These are phyloP conservation scores for Coemansia sp. DNA, from an alignment of 192 early-diverging fungal genomes.

Conservation along the genomic window DNA sequence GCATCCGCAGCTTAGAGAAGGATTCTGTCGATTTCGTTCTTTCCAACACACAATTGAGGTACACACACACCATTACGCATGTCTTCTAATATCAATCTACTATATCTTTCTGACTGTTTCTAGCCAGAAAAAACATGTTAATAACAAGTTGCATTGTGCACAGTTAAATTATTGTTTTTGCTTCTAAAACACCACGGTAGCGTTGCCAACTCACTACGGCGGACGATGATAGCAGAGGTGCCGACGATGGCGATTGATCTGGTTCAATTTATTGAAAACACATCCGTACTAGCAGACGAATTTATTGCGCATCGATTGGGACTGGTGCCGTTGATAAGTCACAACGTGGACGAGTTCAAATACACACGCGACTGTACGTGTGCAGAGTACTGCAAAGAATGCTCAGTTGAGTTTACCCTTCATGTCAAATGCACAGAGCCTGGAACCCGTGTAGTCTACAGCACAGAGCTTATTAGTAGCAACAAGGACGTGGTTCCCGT, in stretches of 20 bases:
- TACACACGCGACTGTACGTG: conserved; percentile 80
- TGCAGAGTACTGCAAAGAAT: conserved; percentile 79
- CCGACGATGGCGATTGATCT: conserved; percentile 98
- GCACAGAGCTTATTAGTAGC: conserved; percentile 73
- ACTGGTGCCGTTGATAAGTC: conserved; percentile 85
- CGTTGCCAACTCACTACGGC: conserved; percentile 88
- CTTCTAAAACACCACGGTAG: conserved; percentile 4
- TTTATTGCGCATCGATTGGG: conserved; percentile 94
- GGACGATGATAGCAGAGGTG: conserved; percentile 97
- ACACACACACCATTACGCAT: background rate
- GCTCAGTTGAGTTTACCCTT: conserved; percentile 86
- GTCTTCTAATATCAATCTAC: background rate
- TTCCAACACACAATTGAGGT: conserved; percentile 71
- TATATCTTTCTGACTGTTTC: background rate
- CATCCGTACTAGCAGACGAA: conserved; percentile 91
- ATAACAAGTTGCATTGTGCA: background rate
- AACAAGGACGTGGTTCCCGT: conserved; percentile 71
- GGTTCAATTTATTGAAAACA: conserved; percentile 92
- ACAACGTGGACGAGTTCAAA: conserved; percentile 73
- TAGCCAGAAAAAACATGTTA: conserved; percentile 1
- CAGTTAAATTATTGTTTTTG: background rate
- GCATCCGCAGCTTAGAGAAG: conserved; percentile 44
- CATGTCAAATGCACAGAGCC: conserved; percentile 82
- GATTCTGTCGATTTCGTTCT: conserved; percentile 72
- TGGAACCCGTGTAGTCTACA: conserved; percentile 77